These are phyloP conservation scores for Poterioochromonas sp. DNA, from an alignment of 352 stramenopile species.

Conservation along the genomic window DNA sequence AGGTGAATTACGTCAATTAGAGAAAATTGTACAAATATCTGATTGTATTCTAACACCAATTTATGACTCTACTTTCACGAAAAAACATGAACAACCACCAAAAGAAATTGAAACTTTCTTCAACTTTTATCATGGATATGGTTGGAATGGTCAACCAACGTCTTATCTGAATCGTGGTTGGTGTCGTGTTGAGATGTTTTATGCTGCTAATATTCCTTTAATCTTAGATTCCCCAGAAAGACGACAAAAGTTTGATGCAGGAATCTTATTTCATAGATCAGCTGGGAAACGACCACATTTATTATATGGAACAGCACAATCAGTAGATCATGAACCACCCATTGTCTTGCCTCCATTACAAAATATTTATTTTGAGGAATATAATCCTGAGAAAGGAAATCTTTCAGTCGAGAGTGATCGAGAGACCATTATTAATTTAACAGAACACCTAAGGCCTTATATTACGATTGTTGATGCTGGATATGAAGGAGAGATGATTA, in stretches of 20 bases:
- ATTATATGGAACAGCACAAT: not conserved
- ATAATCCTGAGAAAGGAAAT: not conserved
- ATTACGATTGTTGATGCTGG: not conserved
- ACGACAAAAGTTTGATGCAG: not conserved
- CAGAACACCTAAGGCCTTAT: not conserved
- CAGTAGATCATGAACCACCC: not conserved
- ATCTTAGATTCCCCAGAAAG: not conserved
- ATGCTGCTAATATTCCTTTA: conserved; percentile 13
- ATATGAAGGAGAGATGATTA: not conserved
- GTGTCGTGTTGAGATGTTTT: conserved; percentile 17
- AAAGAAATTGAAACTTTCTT: conserved; percentile 7
- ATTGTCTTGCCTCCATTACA: not conserved
- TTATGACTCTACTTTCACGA: not conserved
- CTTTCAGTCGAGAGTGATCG: not conserved
- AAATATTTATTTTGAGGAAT: not conserved
- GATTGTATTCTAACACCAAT: conserved; percentile 23
- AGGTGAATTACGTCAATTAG: not conserved
- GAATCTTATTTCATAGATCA: not conserved
- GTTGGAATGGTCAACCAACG: not conserved
- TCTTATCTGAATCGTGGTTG: conserved; percentile 3
- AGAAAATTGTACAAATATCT: not conserved
- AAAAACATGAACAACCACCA: not conserved
- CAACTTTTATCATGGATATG: not conserved
- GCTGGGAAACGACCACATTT: not conserved
- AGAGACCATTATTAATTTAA: too few relatives aligned